These are phyloP conservation scores for Erythrophleum fordii DNA, from an alignment of 306 rosid species.

Conservation along the genomic window DNA sequence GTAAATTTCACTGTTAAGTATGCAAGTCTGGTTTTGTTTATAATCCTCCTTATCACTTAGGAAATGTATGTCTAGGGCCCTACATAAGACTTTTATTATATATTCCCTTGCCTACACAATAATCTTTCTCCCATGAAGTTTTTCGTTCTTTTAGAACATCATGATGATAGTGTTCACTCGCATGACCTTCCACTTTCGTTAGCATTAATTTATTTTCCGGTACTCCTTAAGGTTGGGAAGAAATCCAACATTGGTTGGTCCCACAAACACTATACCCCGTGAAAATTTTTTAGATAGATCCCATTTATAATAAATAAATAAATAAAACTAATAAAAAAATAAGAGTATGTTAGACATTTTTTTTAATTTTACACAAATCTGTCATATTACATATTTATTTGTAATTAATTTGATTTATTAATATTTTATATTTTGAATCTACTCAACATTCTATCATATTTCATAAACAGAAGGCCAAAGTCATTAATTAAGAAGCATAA, in stretches of 20 bases:
- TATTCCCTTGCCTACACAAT: background rate
- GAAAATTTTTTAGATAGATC: background rate
- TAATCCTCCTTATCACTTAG: background rate
- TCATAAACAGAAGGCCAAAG: background rate
- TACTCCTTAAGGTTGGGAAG: background rate
- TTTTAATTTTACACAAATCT: too few species aligned
- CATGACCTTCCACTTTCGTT: constrained; percentile 50
- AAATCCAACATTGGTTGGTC: constrained; percentile 10
- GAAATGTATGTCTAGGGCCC: constrained; percentile 11
- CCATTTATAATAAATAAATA: background rate
- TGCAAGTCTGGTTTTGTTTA: constrained; percentile 25
- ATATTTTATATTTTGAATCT: background rate
- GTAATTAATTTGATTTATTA: background rate
- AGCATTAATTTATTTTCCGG: constrained; percentile 6
- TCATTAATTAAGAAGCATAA: too few species aligned
- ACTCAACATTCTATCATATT: background rate
- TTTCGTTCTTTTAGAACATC: constrained; percentile 24
- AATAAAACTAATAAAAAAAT: background rate
- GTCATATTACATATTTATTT: background rate
- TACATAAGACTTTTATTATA: background rate
- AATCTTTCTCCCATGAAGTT: background rate
- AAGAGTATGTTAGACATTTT: too few species aligned
- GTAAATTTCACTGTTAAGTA: background rate
- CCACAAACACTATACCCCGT: background rate
- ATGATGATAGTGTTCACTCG: constrained; percentile 29